Evolutionary conservation across 495 filamentous ascomycete species (phyloP).

Genomic region (Penicillium canescens): DNA sequence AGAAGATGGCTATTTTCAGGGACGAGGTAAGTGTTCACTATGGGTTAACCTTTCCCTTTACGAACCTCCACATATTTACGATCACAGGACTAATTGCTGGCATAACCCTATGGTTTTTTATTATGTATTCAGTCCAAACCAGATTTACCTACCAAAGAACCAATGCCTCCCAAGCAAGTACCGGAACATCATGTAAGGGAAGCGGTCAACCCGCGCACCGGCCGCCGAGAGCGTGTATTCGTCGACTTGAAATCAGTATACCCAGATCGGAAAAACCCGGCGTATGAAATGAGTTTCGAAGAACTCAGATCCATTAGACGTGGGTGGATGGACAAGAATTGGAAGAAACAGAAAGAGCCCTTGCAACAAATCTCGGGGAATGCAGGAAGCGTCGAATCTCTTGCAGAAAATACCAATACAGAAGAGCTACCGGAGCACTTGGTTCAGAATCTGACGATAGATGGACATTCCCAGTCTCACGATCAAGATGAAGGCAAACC

Average conservation of each 20-base stretch:
- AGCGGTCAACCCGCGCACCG: slow-evolving; percentile 73
- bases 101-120: slow-evolving; percentile 57
- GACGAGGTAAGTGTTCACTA: slow-evolving; percentile 77
- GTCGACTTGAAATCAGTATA: slow-evolving; percentile 85
- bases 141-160: slow-evolving; percentile 41
- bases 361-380: slow-evolving; percentile 44
- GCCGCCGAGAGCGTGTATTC: slow-evolving; percentile 79
- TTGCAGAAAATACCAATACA: slow-evolving; percentile 9
- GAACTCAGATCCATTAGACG: slow-evolving; percentile 79
- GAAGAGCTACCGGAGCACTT: slow-evolving; percentile 27
- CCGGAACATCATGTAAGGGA: slow-evolving; percentile 63
- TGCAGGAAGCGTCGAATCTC: slow-evolving; percentile 15
- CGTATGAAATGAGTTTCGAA: slow-evolving; percentile 81
- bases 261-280: slow-evolving; percentile 66
- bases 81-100: slow-evolving; percentile 93
- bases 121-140: slow-evolving; percentile 61
- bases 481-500: slow-evolving; percentile 41
- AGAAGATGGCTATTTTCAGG: slow-evolving; percentile 92
- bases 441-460: slow-evolving; percentile 29
- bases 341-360: slow-evolving; percentile 48
- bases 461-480: slow-evolving; percentile 17
- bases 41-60: slow-evolving; percentile 28
- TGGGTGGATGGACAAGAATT: slow-evolving; percentile 75
- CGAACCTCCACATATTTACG: slow-evolving; percentile 76
- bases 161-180: slow-evolving; percentile 33